Conservation (phyloP, 495 filamentous ascomycete species). For the Annulohypoxylon moriforme region DNA sequence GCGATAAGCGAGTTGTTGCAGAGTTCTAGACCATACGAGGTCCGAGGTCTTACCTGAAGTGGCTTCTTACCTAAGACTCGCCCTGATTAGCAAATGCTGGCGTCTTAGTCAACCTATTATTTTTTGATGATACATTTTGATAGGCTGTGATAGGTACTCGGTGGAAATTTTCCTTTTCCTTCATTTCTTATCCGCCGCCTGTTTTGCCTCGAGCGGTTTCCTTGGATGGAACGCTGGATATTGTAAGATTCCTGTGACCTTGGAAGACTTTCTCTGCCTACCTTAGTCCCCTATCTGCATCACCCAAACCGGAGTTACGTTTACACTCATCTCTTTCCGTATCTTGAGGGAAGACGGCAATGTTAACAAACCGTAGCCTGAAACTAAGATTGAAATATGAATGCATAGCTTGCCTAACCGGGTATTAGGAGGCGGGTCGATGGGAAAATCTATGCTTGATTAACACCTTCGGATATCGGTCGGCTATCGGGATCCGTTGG, state of each 20-base stretch:
- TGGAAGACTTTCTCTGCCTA: neutral
- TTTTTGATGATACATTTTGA: neutral
- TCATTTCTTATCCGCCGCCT: neutral
- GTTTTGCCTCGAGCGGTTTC: neutral
- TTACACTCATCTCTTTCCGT: neutral
- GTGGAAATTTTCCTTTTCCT: neutral
- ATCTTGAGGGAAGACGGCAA: neutral
- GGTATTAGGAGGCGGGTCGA: neutral
- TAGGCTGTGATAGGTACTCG: neutral
- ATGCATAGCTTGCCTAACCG: neutral
- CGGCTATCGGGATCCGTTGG: conserved; percentile 29
- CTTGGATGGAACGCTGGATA: neutral
- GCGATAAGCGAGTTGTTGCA: conserved; percentile 1
- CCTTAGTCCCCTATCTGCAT: no score
- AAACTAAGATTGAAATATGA: neutral
- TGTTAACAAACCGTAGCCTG: neutral
- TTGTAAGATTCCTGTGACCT: neutral
- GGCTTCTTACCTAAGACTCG: conserved; percentile 6
- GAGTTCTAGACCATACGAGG: neutral
- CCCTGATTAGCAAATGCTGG: neutral
- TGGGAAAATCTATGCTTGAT: neutral
- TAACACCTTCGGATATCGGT: conserved; percentile 29
- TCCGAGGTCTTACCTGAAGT: neutral
- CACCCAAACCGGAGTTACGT: neutral
- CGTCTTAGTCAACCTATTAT: neutral